Evolutionary conservation across 2,329 filamentous ascomycete species (phyloP).

Genomic region (Colletotrichum plurivorum): DNA sequence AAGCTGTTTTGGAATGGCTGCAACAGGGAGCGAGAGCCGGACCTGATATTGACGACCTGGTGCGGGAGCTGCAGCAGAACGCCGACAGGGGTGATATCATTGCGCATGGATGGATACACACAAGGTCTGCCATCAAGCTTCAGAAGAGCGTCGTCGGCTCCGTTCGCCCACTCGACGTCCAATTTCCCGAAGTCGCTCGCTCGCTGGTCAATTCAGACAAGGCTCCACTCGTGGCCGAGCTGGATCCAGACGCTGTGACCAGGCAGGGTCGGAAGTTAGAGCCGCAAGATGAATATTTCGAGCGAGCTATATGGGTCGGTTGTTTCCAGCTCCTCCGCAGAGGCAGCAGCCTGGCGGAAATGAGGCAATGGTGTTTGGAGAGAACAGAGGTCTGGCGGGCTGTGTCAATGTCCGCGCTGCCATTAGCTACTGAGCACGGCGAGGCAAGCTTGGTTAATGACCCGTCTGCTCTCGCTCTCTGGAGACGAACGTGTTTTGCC

Average conservation of each 20-base stretch:
- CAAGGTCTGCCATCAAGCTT: conserved; percentile 89
- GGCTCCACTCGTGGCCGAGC: conserved; percentile 82
- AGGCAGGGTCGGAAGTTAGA: conserved; percentile 84
- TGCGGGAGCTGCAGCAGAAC: conserved; percentile 81
- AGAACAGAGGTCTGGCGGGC: conserved; percentile 92
- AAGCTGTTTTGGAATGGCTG: conserved; percentile 87
- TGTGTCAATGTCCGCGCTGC: conserved; percentile 81
- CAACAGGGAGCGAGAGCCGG: conserved; percentile 81
- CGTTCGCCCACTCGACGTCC: conserved; percentile 66
- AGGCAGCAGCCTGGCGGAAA: conserved; percentile 80
- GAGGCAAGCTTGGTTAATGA: conserved; percentile 57
- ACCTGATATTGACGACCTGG: conserved; percentile 81
- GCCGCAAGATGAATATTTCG: conserved; percentile 87
- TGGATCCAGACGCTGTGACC: conserved; percentile 91
- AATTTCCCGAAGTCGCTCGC: conserved; percentile 68
- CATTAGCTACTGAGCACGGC: conserved; percentile 64
- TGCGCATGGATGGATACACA: conserved; percentile 92
- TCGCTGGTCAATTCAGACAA: conserved; percentile 72
- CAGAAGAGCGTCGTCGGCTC: conserved; percentile 78
- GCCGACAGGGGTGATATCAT: conserved; percentile 86
- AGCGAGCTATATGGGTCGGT: conserved; percentile 92
- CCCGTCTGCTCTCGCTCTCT: conserved; percentile 70
- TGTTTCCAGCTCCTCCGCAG: conserved; percentile 93
- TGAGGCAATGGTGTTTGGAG: conserved; percentile 89
- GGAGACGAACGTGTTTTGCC: conserved; percentile 83